Percentiles rank a stretch among this genome's conserved stretches.
These are phyloP conservation scores for Emericellopsis cladophorae DNA, from an alignment of 2,329 filamentous ascomycete species.

Conservation along the genomic window DNA sequence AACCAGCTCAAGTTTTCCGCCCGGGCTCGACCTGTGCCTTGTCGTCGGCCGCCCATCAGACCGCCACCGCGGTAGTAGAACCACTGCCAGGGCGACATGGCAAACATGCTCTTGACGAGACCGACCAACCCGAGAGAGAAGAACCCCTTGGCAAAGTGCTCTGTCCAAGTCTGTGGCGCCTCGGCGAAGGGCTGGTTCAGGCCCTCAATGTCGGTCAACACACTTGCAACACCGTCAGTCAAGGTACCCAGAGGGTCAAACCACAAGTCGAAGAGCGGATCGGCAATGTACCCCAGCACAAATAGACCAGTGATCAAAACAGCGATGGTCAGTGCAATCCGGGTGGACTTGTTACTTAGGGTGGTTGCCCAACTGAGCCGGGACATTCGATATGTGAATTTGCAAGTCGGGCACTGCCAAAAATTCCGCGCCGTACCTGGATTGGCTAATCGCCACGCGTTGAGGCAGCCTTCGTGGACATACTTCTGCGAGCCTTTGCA, in stretches of 20 bases:
- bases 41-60: conserved; percentile 35
- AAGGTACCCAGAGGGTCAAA: conserved; percentile 61
- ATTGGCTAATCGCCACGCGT: conserved; percentile 67
- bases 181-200: conserved; percentile 28
- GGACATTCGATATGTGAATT: conserved; percentile 68
- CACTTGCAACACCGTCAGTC: conserved; percentile 33
- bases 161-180: conserved; percentile 50
- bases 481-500: conserved; percentile 91
- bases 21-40: conserved; percentile 61
- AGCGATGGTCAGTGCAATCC: conserved; percentile 56
- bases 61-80: conserved; percentile 57
- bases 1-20: conserved; percentile 69
- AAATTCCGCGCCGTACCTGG: conserved; percentile 55
- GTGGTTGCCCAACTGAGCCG: conserved; percentile 64
- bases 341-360: conserved; percentile 52
- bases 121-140: conserved; percentile 82
- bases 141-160: conserved; percentile 82
- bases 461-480: conserved; percentile 84
- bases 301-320: conserved; percentile 68
- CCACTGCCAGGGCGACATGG: conserved; percentile 64
- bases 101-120: conserved; percentile 67
- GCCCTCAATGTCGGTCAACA: conserved; percentile 26
- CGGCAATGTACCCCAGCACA: conserved; percentile 77
- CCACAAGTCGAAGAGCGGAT: conserved; percentile 84
- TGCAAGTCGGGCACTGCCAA: conserved; percentile 80